These are phyloP conservation scores for Craterostigma plantagineum DNA, from an alignment of 257 asterid species.

Conservation along the genomic window DNA sequence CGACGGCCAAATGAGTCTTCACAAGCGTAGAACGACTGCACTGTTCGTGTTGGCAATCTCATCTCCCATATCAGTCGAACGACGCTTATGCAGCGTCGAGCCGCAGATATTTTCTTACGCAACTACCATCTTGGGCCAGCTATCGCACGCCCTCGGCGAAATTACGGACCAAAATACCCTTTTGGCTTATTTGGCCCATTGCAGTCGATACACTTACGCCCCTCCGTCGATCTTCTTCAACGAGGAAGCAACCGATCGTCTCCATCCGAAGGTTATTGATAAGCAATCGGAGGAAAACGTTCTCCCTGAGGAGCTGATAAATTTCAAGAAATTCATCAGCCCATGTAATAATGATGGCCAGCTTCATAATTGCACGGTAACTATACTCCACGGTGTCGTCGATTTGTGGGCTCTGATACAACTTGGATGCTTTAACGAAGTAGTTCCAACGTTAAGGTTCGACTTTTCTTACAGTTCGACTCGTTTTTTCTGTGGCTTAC, in stretches of 20 bases:
- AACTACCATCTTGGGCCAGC: conserved; percentile 50
- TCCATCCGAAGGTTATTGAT: conserved; percentile 17
- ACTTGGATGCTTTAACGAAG: conserved; percentile 46
- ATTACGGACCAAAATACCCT: conserved; percentile 32
- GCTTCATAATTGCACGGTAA: conserved; percentile 16
- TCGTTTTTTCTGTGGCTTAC: neutral
- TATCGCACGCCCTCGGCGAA: conserved; percentile 36
- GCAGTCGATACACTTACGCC: conserved; percentile 53
- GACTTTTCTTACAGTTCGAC: neutral
- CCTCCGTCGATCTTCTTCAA: conserved; percentile 28
- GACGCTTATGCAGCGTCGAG: conserved; percentile 43
- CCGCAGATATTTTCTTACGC: conserved; percentile 73
- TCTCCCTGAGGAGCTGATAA: conserved; percentile 12
- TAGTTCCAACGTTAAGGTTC: conserved; percentile 40
- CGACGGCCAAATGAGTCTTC: conserved; percentile 38
- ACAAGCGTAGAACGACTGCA: conserved; percentile 35
- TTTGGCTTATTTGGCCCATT: conserved; percentile 47
- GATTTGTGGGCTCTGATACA: conserved; percentile 53
- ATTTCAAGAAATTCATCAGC: conserved; percentile 13
- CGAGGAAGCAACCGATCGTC: conserved; percentile 21
- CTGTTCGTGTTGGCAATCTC: conserved; percentile 57
- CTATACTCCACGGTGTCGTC: conserved; percentile 21
- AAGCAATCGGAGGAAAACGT: conserved; percentile 13
- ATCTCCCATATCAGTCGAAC: conserved; percentile 65
- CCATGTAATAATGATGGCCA: conserved; percentile 12